Base-by-base conservation (phyloP, 768 basidiomycete genomes). In the Hirschioporus abietinus region DNA sequence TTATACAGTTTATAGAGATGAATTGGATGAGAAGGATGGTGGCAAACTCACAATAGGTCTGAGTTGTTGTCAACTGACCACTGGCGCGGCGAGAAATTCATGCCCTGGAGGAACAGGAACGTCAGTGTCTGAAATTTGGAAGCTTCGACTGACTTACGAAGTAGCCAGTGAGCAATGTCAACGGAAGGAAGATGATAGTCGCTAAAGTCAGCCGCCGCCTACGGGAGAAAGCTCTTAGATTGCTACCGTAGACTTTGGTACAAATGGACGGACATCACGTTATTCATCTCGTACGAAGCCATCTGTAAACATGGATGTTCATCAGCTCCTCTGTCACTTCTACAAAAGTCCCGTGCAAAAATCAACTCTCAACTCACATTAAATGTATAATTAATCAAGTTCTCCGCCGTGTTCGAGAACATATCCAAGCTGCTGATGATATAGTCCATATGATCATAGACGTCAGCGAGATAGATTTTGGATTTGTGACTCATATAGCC, bases 391-490 rank as follows among this genome's bases (percentile, higher is more conserved):
- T 66, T 66, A 59, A 74, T 74, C 25, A 72, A 63, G 27, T 72
- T 72, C 65, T 73, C 73, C 17, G 70, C 68, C 12, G 75, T 69
- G 20, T 66, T 70, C 9, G 66, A 58, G 62, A 77, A 77, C 61
- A 75, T 68, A 27, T 77, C 76, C 12, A 76, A 59, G 15, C 66
- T 69, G 3, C 63, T 52, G 7, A 76, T 61, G 10, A 75, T 71
- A n/a, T 71, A 70, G 20, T 77, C 76, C 58, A 76, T 67, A 67
- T 77, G 76, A 61, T 77, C 76, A 35, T 72, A 63, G 10, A 76
- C 73, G 62, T 77, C 76, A 24, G 73, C 69, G 17, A 64, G 63
- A 26, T 64, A 64, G 15, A 64, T 60, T 67, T 72, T 17, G 65
- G 63, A 58, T 58, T 72, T 68, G 60, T 71, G 70, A 35, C 66